Evolutionary conservation across 148 eudicot genomes (phyloP).

Genomic region (Cornus suecica): DNA sequence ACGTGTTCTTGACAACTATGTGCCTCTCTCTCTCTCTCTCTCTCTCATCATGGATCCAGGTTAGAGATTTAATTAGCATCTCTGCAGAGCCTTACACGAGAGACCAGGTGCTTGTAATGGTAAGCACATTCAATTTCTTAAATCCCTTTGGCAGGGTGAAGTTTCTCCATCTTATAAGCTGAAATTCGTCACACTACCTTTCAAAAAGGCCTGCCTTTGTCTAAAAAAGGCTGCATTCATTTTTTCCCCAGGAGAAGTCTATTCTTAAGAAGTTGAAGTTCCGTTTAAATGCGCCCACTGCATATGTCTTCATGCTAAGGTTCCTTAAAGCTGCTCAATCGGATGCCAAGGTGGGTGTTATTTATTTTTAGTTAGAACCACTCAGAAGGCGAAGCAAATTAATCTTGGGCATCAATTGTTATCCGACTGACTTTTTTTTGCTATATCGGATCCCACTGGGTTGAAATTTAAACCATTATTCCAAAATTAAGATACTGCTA

Average conservation of each 20-base stretch:
- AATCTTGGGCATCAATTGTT: neutral
- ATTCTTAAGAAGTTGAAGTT: slow-evolving; percentile 73
- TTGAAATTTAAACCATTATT: neutral
- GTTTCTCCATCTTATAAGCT: neutral
- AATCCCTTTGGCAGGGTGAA: neutral
- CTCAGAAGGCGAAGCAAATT: neutral
- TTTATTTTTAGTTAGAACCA: neutral
- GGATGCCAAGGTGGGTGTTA: slow-evolving; percentile 49
- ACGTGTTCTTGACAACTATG: neutral
- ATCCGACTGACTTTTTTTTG: neutral
- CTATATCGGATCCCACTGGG: neutral
- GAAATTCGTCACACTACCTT: neutral
- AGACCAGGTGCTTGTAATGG: slow-evolving; percentile 81
- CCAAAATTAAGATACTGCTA: neutral
- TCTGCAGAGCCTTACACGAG: slow-evolving; percentile 80
- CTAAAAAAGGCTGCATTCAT: neutral
- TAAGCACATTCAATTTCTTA: slow-evolving; percentile 21
- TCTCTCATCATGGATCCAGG: slow-evolving; percentile 36
- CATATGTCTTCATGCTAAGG: slow-evolving; percentile 88
- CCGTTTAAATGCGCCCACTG: slow-evolving; percentile 80
- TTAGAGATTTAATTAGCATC: slow-evolving; percentile 74
- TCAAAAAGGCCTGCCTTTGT: neutral
- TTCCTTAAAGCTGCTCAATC: slow-evolving; percentile 84
- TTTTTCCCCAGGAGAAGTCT: slow-evolving; percentile 57
- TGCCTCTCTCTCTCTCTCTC: neutral